Evolutionary conservation across 2,329 filamentous ascomycete species (phyloP).

Genomic region (Raffaelea ambrosiae): DNA sequence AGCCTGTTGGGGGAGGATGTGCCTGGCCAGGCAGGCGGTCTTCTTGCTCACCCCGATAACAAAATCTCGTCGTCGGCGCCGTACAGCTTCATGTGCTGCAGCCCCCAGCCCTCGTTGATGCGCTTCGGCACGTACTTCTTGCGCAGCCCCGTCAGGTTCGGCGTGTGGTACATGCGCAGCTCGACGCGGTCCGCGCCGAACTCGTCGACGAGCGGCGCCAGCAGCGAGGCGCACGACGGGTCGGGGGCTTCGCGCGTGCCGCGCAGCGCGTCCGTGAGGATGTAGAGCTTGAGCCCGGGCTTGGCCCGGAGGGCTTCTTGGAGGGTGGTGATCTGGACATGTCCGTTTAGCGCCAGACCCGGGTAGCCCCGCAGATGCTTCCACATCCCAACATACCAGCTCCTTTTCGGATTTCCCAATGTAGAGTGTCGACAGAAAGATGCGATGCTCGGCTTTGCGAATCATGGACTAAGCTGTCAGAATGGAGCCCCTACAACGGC

Average conservation of each 20-base stretch:
- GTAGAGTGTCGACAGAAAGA: conserved; percentile 94
- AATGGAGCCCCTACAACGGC: no score
- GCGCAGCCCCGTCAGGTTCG: conserved; percentile 78
- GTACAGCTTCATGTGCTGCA: conserved; percentile 99
- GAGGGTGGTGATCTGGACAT: conserved; percentile 59
- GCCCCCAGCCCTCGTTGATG: conserved; percentile 96
- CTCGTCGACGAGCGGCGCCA: conserved; percentile 74
- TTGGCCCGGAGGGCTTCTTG: conserved; percentile 67
- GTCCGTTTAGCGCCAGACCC: conserved; percentile 4
- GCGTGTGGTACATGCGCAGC: conserved; percentile 96
- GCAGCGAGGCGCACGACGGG: conserved; percentile 77
- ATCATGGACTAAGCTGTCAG: conserved; percentile 59
- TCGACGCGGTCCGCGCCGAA: conserved; percentile 82
- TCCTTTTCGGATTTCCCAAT: conserved; percentile 91
- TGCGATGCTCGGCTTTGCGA: conserved; percentile 62
- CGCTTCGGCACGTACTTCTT: conserved; percentile 79
- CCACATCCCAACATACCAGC: conserved; percentile 57
- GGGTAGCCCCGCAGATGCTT: no score
- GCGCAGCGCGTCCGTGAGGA: conserved; percentile 83
- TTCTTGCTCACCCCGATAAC: conserved; percentile 62
- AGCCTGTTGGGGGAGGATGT: no score
- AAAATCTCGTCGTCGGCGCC: conserved; percentile 94
- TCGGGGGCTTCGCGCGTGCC: conserved; percentile 85
- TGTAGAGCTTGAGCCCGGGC: conserved; percentile 69
- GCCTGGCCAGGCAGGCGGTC: no score